These are phyloP conservation scores for Trapa bicornis DNA, from an alignment of 345 rosid species.

Conservation along the genomic window DNA sequence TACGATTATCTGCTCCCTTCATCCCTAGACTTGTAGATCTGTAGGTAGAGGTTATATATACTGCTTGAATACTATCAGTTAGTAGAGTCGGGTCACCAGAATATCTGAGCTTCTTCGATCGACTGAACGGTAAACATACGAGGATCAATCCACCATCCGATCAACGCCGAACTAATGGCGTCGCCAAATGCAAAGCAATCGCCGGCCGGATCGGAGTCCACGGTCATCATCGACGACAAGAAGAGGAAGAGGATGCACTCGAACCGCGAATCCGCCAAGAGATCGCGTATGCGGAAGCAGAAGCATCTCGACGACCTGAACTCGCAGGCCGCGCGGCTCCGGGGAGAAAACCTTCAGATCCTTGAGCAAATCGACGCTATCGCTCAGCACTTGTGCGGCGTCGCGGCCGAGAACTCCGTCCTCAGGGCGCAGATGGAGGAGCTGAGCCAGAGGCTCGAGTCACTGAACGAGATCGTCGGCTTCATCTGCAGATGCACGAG, in stretches of 20 bases:
- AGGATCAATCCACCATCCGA: neutral
- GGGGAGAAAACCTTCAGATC: constrained; percentile 24
- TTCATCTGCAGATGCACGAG: constrained; percentile 3
- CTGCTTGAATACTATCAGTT: too few species aligned
- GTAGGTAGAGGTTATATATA: neutral
- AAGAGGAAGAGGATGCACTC: neutral
- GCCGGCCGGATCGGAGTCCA: constrained; percentile 1
- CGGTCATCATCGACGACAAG: neutral
- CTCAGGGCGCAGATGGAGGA: constrained; percentile 28
- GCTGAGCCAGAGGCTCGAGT: constrained; percentile 29
- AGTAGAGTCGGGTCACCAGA: too few species aligned
- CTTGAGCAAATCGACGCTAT: constrained; percentile 17
- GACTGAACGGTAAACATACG: too few species aligned
- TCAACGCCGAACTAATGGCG: constrained; percentile 4
- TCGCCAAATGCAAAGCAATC: constrained; percentile 7
- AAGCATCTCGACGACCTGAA: neutral
- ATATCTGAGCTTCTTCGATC: too few species aligned
- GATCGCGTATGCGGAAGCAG: neutral
- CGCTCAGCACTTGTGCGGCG: constrained; percentile 11
- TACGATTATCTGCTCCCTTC: neutral
- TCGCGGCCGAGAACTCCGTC: constrained; percentile 30
- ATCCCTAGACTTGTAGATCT: neutral
- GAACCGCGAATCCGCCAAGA: neutral
- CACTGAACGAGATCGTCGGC: constrained; percentile 25
- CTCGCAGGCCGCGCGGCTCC: constrained; percentile 17